Percentiles rank a stretch among this genome's conserved stretches.
Conservation (phyloP, 1,139 yeast genomes). For the Yamadazyma triangularis region DNA sequence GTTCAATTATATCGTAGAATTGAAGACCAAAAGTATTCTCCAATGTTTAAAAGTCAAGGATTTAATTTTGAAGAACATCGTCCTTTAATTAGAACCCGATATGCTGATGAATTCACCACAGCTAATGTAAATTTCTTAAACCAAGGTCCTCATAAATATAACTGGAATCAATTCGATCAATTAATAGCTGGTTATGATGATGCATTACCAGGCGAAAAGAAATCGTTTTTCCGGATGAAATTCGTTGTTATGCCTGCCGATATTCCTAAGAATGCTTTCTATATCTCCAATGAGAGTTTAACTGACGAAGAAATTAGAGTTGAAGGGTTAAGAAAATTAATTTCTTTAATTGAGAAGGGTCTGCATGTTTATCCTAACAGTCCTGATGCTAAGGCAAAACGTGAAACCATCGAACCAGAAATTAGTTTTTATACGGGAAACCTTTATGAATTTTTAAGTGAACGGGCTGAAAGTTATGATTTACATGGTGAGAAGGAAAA, state of each 20-base stretch:
- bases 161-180: constrained; percentile 94
- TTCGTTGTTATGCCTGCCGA: constrained; percentile 80
- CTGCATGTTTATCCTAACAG: constrained; percentile 24
- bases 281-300: constrained; percentile 53
- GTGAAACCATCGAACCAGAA: constrained; percentile 62
- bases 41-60: constrained; percentile 17
- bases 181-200: constrained; percentile 86
- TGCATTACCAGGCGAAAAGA: constrained; percentile 51
- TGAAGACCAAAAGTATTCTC: constrained; percentile 7
- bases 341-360: constrained; percentile 61
- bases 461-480: constrained; percentile 30
- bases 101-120: constrained; percentile 62
- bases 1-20: constrained; percentile 64
- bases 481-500: constrained; percentile 30
- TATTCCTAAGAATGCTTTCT: constrained; percentile 54
- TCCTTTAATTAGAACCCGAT: constrained; percentile 72
- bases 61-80: constrained; percentile 27
- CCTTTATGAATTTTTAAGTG: constrained; percentile 57
- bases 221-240: constrained; percentile 63
- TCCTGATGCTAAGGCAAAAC: constrained; percentile 36
- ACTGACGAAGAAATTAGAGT: constrained; percentile 80
- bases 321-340: constrained; percentile 78
- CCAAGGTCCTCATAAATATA: constrained; percentile 50
- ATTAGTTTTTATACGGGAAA: constrained; percentile 87
- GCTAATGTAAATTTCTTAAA: constrained; percentile 55